Conservation (phyloP, 106 monocot genomes). For the Hemerocallis citrina region DNA sequence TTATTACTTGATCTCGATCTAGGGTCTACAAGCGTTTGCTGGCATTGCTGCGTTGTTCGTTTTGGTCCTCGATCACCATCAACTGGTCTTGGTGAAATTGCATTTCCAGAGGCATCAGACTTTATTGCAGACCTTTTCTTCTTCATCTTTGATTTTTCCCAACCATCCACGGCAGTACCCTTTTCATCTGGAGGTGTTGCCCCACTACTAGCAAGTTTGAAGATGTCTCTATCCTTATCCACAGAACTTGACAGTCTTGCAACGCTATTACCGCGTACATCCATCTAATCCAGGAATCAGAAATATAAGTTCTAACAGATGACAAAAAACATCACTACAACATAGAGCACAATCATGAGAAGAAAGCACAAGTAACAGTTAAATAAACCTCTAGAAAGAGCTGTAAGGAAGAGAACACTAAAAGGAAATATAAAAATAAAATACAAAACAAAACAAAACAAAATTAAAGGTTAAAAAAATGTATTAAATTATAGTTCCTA, state of each 20-base stretch:
- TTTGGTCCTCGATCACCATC: conserved; percentile 45
- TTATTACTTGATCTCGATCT: conserved; percentile 23
- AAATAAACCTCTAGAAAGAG: no score
- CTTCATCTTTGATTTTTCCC: conserved; percentile 60
- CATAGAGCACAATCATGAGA: no score
- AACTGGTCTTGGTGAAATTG: conserved; percentile 19
- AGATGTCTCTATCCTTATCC: conserved; percentile 43
- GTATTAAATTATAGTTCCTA: no score
- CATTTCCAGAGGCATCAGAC: conserved; percentile 30
- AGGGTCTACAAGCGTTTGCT: conserved; percentile 30
- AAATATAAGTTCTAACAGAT: background rate
- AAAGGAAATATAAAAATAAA: no score
- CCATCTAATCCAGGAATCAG: conserved; percentile 29
- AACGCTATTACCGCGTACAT: conserved; percentile 31
- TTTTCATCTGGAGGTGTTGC: conserved; percentile 37
- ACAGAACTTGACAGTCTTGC: conserved; percentile 24
- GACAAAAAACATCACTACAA: no score
- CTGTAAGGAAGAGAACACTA: no score
- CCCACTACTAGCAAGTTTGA: conserved; percentile 23
- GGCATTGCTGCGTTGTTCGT: conserved; percentile 36
- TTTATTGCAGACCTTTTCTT: conserved; percentile 57
- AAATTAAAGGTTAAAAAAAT: no score
- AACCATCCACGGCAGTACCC: conserved; percentile 20
- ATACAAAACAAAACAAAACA: no score
- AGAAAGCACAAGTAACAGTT: no score